Conservation (phyloP, 768 basidiomycete species). For the Solioccasus polychromus region DNA sequence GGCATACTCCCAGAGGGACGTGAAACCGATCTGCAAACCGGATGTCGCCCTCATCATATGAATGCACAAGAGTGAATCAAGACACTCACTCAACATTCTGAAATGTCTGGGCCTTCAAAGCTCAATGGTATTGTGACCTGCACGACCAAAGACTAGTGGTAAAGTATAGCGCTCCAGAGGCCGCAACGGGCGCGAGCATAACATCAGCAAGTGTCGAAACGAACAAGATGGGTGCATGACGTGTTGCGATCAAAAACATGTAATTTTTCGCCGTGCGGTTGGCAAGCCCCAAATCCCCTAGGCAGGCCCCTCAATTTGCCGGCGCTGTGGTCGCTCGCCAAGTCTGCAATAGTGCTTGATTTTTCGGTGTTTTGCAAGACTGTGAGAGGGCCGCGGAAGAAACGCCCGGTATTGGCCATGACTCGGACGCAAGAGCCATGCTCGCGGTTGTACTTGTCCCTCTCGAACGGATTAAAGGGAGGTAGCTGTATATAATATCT, state of each 20-base stretch:
- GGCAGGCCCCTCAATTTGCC: conserved; percentile 1
- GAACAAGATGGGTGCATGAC: conserved; percentile 18
- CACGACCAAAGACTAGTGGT: too few relatives aligned
- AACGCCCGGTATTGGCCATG: background rate
- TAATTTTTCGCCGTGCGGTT: conserved; percentile 28
- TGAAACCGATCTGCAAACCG: conserved; percentile 4
- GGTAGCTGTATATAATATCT: too few relatives aligned
- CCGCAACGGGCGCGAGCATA: conserved; percentile 15
- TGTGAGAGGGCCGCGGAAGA: conserved; percentile 4
- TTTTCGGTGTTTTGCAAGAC: conserved; percentile 13
- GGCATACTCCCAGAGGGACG: too few relatives aligned
- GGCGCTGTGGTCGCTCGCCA: conserved; percentile 7
- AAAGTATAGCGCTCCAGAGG: conserved; percentile 12
- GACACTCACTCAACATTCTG: conserved; percentile 29
- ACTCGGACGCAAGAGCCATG: conserved; percentile 12
- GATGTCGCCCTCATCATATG: conserved; percentile 24
- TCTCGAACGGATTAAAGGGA: too few relatives aligned
- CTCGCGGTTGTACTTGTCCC: too few relatives aligned
- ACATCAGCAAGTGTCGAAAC: conserved; percentile 23
- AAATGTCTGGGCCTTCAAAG: conserved; percentile 5
- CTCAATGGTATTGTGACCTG: too few relatives aligned
- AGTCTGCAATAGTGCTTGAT: background rate
- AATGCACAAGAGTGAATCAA: conserved; percentile 29
- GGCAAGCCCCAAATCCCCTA: conserved; percentile 11
- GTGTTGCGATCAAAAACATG: conserved; percentile 19